phyloP scores from a whole-genome alignment of 768 basidiomycete species.

The Mycena leptocephala region DNA sequence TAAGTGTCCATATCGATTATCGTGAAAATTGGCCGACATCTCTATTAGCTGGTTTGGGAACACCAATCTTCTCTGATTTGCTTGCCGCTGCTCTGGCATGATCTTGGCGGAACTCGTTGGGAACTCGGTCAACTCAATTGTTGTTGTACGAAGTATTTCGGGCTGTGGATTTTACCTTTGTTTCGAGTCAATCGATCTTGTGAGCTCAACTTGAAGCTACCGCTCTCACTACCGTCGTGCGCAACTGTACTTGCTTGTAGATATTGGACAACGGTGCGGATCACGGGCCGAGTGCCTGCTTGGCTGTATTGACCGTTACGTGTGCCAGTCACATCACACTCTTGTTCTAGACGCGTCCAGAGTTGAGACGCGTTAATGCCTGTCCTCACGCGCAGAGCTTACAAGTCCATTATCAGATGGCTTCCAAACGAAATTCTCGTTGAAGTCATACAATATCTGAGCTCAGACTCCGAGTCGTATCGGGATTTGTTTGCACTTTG shows the following conservation, averaged over 20 bases:
- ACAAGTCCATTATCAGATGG: not conserved
- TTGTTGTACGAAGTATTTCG: too few species aligned
- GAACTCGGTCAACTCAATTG: too few species aligned
- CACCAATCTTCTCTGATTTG: not conserved
- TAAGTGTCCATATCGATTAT: not conserved
- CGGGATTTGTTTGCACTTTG: not conserved
- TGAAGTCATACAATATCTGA: not conserved
- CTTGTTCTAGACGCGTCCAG: too few species aligned
- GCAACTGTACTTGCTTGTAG: too few species aligned
- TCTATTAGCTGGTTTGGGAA: not conserved
- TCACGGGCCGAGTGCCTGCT: too few species aligned
- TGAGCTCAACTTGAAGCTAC: too few species aligned
- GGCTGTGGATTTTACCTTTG: too few species aligned
- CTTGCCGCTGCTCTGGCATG: not conserved
- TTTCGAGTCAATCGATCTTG: too few species aligned
- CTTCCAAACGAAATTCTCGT: not conserved
- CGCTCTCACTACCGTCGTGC: too few species aligned
- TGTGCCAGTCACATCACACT: too few species aligned
- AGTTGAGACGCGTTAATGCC: not conserved
- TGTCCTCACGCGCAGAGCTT: not conserved
- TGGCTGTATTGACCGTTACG: too few species aligned
- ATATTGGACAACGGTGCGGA: too few species aligned
- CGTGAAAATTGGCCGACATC: not conserved
- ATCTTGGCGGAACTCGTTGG: not conserved
- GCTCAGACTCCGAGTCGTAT: not conserved